Evolutionary conservation across 2,329 filamentous ascomycete genomes (phyloP).

Genomic region (Pestalotiopsis fici): DNA sequence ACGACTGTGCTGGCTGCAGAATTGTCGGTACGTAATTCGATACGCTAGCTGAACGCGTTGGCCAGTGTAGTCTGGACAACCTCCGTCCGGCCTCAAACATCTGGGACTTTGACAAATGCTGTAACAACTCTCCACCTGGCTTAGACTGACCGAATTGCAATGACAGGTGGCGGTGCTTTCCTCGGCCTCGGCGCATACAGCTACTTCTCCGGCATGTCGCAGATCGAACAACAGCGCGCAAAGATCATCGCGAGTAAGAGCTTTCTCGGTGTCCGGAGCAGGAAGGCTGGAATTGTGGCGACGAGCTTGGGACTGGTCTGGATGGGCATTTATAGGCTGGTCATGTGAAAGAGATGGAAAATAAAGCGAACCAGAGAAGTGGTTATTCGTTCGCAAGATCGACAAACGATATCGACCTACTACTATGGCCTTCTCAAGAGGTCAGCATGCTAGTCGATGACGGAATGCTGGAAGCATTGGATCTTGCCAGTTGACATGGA

Average conservation of each 20-base stretch:
- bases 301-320: constrained; percentile 70
- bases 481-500: too few relatives aligned
- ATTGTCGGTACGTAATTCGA: constrained; percentile 62
- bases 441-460: background rate
- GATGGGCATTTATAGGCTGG: constrained; percentile 69
- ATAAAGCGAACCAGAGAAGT: background rate
- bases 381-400: background rate
- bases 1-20: constrained; percentile 72
- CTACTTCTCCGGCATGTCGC: constrained; percentile 72
- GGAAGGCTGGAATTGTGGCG: constrained; percentile 65
- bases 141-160: background rate
- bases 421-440: background rate
- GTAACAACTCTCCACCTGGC: background rate
- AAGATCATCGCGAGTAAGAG: constrained; percentile 69
- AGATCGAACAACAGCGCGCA: constrained; percentile 68
- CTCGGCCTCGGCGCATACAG: constrained; percentile 76
- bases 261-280: constrained; percentile 71
- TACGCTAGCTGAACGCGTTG: background rate
- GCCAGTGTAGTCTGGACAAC: too few relatives aligned
- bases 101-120: background rate
- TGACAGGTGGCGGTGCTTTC: constrained; percentile 73
- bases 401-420: background rate
- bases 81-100: too few relatives aligned
- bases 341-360: constrained; percentile 45
- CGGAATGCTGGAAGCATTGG: too few relatives aligned